phyloP scores from a whole-genome alignment of 164 flowering plant species.

The Saururus chinensis region DNA sequence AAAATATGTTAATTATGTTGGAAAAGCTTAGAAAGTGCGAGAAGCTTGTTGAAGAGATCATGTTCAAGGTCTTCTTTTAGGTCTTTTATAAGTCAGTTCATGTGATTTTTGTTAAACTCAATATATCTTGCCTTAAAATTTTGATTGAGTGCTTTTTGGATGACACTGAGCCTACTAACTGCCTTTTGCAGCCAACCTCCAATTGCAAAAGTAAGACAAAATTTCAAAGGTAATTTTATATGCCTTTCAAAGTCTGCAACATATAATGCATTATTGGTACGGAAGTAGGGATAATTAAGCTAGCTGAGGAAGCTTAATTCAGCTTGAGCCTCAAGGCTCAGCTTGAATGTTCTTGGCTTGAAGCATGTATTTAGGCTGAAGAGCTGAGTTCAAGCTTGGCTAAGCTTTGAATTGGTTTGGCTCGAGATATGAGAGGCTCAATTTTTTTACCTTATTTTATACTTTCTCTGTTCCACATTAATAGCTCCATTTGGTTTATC shows the following conservation, averaged over 20 bases:
- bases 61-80: conserved; percentile 41
- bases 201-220: not conserved
- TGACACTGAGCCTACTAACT: not conserved
- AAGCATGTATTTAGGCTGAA: too few relatives aligned
- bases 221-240: not conserved
- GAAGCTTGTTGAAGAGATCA: conserved; percentile 25
- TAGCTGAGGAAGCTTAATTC: not conserved
- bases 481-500: too few relatives aligned
- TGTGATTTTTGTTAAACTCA: not conserved
- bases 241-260: not conserved
- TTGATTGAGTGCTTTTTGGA: not conserved
- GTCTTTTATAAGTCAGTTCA: too few relatives aligned
- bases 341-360: not conserved
- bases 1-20: conserved; percentile 36
- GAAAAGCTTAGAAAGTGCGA: conserved; percentile 40
- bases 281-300: not conserved
- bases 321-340: not conserved
- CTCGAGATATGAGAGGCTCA: not conserved
- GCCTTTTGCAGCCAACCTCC: not conserved
- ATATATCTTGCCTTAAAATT: not conserved
- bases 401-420: not conserved
- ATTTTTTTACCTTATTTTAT: too few relatives aligned
- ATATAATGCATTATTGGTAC: too few relatives aligned
- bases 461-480: too few relatives aligned
- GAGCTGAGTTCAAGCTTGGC: not conserved